Evolutionary conservation across 306 rosid species (phyloP).

Genomic region (Dryas octopetala): DNA sequence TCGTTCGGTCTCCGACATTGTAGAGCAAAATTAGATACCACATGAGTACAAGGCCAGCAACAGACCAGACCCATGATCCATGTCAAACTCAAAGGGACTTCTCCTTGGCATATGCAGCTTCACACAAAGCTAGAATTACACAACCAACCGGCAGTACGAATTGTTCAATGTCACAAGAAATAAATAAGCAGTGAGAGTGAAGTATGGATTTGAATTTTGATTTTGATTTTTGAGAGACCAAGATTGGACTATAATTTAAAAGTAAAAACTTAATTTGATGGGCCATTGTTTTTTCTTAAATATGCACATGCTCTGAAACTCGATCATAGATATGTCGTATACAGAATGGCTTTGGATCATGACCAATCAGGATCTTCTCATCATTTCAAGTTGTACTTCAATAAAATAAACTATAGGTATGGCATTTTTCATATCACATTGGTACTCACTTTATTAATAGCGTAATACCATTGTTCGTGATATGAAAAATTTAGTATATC

Average conservation of each 20-base stretch:
- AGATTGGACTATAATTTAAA: not conserved
- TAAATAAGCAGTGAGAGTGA: not conserved
- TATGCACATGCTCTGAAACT: too few species aligned
- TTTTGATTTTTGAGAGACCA: not conserved
- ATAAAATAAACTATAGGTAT: too few species aligned
- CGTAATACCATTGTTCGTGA: too few species aligned
- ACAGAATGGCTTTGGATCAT: too few species aligned
- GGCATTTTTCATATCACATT: too few species aligned
- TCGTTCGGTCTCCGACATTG: slow-evolving; percentile 2
- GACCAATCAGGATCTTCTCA: too few species aligned
- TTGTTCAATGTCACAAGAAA: not conserved
- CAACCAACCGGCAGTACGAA: slow-evolving; percentile 4
- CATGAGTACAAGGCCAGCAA: slow-evolving; percentile 7
- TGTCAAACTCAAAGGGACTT: not conserved
- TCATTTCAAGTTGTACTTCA: too few species aligned
- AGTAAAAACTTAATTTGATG: not conserved
- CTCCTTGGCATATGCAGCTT: not conserved
- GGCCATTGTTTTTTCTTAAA: too few species aligned
- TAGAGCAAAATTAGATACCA: not conserved
- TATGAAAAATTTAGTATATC: too few species aligned
- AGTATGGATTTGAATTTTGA: not conserved
- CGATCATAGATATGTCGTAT: too few species aligned
- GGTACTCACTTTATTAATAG: too few species aligned
- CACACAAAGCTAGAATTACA: not conserved
- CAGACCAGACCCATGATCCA: slow-evolving; percentile 14